A percentile compares a stretch with the other conserved stretches of the same genome.
Conservation (phyloP, 2,329 filamentous ascomycete genomes). For the Aspergillus quadrilineatus region DNA sequence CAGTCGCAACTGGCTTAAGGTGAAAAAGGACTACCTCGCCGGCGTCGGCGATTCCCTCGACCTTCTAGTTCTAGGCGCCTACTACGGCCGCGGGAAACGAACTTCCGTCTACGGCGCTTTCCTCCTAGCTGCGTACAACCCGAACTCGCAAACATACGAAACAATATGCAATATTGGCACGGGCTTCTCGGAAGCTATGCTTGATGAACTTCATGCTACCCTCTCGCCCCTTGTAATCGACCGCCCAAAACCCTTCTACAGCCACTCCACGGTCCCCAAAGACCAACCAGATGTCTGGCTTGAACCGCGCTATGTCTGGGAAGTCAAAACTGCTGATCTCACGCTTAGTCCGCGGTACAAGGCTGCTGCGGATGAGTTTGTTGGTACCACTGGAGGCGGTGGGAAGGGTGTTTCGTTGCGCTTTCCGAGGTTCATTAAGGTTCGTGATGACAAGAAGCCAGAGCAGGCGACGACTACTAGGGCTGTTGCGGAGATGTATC, state of each 20-base stretch:
- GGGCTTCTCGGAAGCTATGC: slow-evolving; percentile 88
- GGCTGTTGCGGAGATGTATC: slow-evolving; percentile 95
- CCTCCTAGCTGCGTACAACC: slow-evolving; percentile 89
- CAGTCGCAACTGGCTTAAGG: slow-evolving; percentile 97
- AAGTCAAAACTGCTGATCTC: slow-evolving; percentile 94
- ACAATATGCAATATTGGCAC: slow-evolving; percentile 98
- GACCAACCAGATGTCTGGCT: slow-evolving; percentile 99
- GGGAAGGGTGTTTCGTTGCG: slow-evolving; percentile 79
- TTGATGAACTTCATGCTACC: slow-evolving; percentile 79
- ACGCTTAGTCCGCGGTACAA: slow-evolving; percentile 91
- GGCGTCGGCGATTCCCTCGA: slow-evolving; percentile 95
- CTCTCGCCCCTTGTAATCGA: slow-evolving; percentile 80
- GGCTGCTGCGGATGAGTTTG: slow-evolving; percentile 78
- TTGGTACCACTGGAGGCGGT: slow-evolving; percentile 60
- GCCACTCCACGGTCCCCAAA: slow-evolving; percentile 77
- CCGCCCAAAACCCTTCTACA: slow-evolving; percentile 89
- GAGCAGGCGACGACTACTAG: slow-evolving; percentile 81
- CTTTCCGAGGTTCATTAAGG: slow-evolving; percentile 89
- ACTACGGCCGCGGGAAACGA: slow-evolving; percentile 91
- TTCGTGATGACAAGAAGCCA: slow-evolving; percentile 92
- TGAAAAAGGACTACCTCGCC: slow-evolving; percentile 97
- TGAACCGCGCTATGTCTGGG: slow-evolving; percentile 91
- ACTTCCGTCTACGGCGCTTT: slow-evolving; percentile 96
- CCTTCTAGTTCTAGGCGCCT: slow-evolving; percentile 91
- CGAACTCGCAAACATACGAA: slow-evolving; percentile 77